Base-by-base conservation (phyloP, 768 basidiomycete species). In the Solioccasus polychromus region DNA sequence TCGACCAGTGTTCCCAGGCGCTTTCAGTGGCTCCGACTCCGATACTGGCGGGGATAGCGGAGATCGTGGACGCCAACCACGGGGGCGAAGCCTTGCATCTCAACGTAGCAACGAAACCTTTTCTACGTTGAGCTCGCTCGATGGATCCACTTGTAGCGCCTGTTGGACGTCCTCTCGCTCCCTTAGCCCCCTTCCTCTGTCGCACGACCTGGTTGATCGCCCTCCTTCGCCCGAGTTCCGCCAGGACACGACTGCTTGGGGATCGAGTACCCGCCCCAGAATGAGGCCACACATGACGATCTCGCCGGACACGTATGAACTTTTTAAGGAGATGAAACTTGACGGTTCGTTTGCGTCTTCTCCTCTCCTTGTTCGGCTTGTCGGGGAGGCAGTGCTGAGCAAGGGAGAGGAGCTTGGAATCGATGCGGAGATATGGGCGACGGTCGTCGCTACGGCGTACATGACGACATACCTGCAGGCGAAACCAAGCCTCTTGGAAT, bases 311-410 rank as follows among this genome's bases (percentile, higher is more conserved):
- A 68, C 75, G 5, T 48, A 71, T 15, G 44, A 65, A 3, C 58
- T 81, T 31, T 59, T 75, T 10, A 49, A 52, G 12, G 47, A 73
- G 18, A 75, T 78, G 62, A 37, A 49, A 3, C 67, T 68, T 22
- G 74, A 80, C 41, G 81, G 81, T 0, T 77, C 77, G 1, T 82
- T 77, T 57, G n/a, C 53, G 8, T 47, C 62, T 2, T 52, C 64
- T 25, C 52, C 67, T 3, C 31, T 53, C 1, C 59, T 79, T 7
- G 51, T 51, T 0, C 39, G 9, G 12, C 56, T 80, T 28, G 63
- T 78, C 5, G 76, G 76, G 7, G 42, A 55, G 0, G 48, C 45
- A 0, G 64, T 68, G 2, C 38, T 73, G 3, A 48, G 57, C 30
- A 31, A 31, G 30, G 30, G 11, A 2, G 54, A 45, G 15, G 64